A percentile compares a stretch with the other conserved stretches of the same genome.
These are phyloP conservation scores for Hibiscus mutabilis DNA, from an alignment of 345 rosid genomes.

Conservation along the genomic window DNA sequence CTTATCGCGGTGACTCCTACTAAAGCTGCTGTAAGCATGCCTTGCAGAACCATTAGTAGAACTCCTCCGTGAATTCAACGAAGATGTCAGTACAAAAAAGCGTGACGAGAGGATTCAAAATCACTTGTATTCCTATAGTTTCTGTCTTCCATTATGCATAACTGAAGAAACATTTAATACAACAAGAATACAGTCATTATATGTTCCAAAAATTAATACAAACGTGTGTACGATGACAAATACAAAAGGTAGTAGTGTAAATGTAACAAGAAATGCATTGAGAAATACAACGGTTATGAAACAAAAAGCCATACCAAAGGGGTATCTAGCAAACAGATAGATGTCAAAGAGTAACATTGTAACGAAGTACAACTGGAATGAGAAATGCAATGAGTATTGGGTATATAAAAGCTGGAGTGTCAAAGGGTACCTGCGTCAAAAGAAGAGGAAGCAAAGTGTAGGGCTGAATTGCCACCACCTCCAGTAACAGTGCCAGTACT, in stretches of 20 bases:
- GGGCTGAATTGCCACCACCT: slow-evolving; percentile 44
- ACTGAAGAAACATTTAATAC: slow-evolving; percentile 42
- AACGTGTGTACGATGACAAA: neutral
- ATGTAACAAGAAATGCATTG: too few relatives aligned
- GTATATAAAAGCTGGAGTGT: slow-evolving; percentile 3
- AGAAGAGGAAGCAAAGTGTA: slow-evolving; percentile 41
- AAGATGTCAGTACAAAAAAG: slow-evolving; percentile 55
- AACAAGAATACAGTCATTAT: slow-evolving; percentile 13
- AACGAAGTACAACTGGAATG: neutral
- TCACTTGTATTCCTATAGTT: slow-evolving; percentile 51
- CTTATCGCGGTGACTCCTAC: slow-evolving; percentile 63
- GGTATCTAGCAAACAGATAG: too few relatives aligned
- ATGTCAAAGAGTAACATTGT: neutral
- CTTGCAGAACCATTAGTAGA: slow-evolving; percentile 68
- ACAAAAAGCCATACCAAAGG: neutral
- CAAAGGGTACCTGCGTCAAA: slow-evolving; percentile 45
- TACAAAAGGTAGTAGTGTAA: neutral
- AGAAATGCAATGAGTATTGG: neutral
- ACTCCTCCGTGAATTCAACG: slow-evolving; percentile 66
- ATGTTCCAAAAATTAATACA: neutral
- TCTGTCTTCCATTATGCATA: slow-evolving; percentile 40
- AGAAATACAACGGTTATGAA: too few relatives aligned
- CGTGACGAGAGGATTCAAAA: slow-evolving; percentile 47
- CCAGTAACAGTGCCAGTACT: slow-evolving; percentile 57
- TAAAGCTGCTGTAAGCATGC: slow-evolving; percentile 79